Percentiles rank a stretch among this genome's conserved stretches.
These are phyloP conservation scores for Penicillium sp. DNA, from an alignment of 2,329 filamentous ascomycete genomes.

Conservation along the genomic window DNA sequence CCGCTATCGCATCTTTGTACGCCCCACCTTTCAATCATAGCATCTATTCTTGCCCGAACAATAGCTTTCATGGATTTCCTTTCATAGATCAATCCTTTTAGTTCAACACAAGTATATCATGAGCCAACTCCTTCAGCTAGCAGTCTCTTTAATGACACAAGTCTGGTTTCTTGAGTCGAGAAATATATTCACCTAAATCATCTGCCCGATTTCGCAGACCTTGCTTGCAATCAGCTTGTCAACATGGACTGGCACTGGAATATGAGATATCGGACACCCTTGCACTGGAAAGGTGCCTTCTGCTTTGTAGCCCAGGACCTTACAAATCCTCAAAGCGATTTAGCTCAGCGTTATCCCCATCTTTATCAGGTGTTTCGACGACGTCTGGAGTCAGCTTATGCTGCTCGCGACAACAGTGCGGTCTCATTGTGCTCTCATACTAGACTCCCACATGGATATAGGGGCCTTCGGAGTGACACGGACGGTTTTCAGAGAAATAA, in stretches of 20 bases:
- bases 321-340: conserved; percentile 13
- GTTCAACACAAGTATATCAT: not conserved
- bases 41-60: not conserved
- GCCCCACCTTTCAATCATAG: not conserved
- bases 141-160: not conserved
- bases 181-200: not conserved
- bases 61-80: not conserved
- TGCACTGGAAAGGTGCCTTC: conserved; percentile 9
- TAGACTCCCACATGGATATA: conserved; percentile 1
- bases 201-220: not conserved
- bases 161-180: too few species aligned
- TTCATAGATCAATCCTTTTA: not conserved
- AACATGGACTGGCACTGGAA: not conserved
- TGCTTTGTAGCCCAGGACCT: conserved; percentile 5
- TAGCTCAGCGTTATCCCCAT: conserved; percentile 16
- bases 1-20: not conserved
- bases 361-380: conserved; percentile 17
- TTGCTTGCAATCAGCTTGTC: not conserved
- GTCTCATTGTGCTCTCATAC: conserved; percentile 22
- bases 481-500: conserved; percentile 7
- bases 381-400: conserved; percentile 15
- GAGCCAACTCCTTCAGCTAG: not conserved
- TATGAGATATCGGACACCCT: not conserved
- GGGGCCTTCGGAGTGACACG: conserved; percentile 9
- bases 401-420: conserved; percentile 2